Percentiles rank a stretch among this genome's conserved stretches.
phyloP scores from a whole-genome alignment of 106 monocot species.

The Dendrobium chrysotoxum region DNA sequence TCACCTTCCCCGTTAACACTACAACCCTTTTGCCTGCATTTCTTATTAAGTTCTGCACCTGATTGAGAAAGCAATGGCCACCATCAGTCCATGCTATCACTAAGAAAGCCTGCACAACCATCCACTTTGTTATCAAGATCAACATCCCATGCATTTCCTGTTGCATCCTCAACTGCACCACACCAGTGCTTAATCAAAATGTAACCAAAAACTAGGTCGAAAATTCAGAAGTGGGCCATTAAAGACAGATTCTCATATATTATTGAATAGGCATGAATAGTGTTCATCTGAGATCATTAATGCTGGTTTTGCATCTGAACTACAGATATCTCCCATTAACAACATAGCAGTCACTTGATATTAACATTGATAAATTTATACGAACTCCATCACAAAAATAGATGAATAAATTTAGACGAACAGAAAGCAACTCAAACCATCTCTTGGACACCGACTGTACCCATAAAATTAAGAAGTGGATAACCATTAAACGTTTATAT shows the following conservation, averaged over 20 bases:
- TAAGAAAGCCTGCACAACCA: neutral
- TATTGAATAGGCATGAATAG: neutral
- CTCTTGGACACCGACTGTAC: neutral
- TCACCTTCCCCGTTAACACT: neutral
- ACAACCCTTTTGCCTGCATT: neutral
- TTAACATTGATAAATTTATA: neutral
- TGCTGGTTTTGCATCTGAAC: neutral
- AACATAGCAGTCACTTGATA: neutral
- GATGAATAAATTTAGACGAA: neutral
- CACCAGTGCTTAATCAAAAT: neutral
- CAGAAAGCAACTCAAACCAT: neutral
- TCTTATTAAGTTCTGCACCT: neutral
- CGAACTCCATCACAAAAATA: neutral
- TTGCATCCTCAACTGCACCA: neutral
- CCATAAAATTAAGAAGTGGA: neutral
- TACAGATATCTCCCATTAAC: neutral
- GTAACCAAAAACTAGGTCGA: neutral
- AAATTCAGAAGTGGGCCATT: neutral
- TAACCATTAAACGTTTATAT: neutral
- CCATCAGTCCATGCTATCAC: neutral
- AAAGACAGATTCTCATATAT: neutral
- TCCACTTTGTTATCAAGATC: neutral
- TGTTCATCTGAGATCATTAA: neutral
- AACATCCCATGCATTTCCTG: neutral
- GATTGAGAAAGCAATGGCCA: neutral